A percentile compares a stretch with the other conserved stretches of the same genome.
phyloP scores from a whole-genome alignment of 306 rosid species.

The Castanospermum australe region DNA sequence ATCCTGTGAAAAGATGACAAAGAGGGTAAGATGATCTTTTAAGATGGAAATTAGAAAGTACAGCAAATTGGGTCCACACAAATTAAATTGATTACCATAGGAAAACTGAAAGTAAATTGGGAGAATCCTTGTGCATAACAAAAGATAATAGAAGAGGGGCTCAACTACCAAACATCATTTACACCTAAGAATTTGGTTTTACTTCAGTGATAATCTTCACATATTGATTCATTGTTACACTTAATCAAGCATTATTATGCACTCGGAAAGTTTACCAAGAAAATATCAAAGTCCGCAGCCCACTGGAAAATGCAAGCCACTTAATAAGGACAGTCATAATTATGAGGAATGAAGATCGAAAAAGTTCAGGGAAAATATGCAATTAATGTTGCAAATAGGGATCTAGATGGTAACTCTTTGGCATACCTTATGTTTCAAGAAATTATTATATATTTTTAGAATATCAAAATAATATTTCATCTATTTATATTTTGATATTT shows the following conservation, averaged over 20 bases:
- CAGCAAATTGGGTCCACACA: neutral
- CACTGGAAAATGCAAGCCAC: constrained; percentile 42
- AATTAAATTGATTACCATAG: constrained; percentile 22
- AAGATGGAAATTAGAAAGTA: constrained; percentile 21
- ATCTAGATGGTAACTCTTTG: neutral
- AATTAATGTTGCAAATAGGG: constrained; percentile 3
- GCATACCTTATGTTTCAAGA: no score
- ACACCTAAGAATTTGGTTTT: constrained; percentile 32
- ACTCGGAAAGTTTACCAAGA: constrained; percentile 35
- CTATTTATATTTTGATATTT: no score
- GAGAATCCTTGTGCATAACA: constrained; percentile 7
- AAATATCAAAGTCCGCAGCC: constrained; percentile 35
- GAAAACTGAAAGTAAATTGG: constrained; percentile 24
- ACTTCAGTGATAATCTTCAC: constrained; percentile 46
- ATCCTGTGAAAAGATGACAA: constrained; percentile 4
- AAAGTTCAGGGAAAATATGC: neutral
- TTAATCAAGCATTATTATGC: constrained; percentile 41
- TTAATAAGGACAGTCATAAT: constrained; percentile 51
- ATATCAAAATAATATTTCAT: no score
- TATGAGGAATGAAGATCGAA: constrained; percentile 40
- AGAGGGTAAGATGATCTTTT: neutral
- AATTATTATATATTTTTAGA: no score
- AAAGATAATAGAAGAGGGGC: neutral
- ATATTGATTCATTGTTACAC: constrained; percentile 42
- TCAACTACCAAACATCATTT: constrained; percentile 39